These are phyloP conservation scores for Jatropha podagrica DNA, from an alignment of 441 rosid genomes.

Conservation along the genomic window DNA sequence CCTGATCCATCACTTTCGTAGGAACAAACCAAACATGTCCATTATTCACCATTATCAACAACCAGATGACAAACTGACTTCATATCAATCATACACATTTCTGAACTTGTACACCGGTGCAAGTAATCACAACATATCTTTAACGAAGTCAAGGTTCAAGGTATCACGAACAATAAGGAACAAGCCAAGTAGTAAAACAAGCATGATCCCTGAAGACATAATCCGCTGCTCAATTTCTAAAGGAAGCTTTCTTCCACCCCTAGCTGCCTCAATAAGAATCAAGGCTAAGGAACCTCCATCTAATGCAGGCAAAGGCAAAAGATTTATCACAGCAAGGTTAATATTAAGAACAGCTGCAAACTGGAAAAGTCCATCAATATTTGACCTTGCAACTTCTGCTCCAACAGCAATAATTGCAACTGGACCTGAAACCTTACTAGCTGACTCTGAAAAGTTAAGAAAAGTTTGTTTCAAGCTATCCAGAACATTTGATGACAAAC, in stretches of 20 bases:
- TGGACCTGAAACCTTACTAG: slow-evolving; percentile 91
- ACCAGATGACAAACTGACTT: slow-evolving; percentile 8
- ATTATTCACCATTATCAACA: slow-evolving; percentile 17
- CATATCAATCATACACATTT: neutral
- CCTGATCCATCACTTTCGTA: slow-evolving; percentile 25
- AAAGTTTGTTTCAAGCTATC: slow-evolving; percentile 87
- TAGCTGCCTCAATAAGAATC: slow-evolving; percentile 71
- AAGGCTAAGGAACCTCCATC: slow-evolving; percentile 94
- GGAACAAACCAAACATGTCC: slow-evolving; percentile 19
- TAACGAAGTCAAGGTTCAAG: slow-evolving; percentile 80
- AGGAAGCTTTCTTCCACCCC: slow-evolving; percentile 91
- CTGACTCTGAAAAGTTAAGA: slow-evolving; percentile 82
- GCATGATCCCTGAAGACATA: slow-evolving; percentile 84
- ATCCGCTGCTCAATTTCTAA: slow-evolving; percentile 85
- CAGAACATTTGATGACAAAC: slow-evolving; percentile 65
- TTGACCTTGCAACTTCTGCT: slow-evolving; percentile 96
- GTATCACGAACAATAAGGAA: slow-evolving; percentile 88
- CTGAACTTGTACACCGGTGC: slow-evolving; percentile 8
- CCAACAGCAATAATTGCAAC: slow-evolving; percentile 97
- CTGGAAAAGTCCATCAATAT: slow-evolving; percentile 79
- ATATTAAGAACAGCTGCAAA: slow-evolving; percentile 90
- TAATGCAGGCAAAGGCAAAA: slow-evolving; percentile 90
- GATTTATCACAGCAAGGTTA: slow-evolving; percentile 88
- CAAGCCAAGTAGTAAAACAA: slow-evolving; percentile 72
- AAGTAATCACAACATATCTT: slow-evolving; percentile 61